These are phyloP conservation scores for Tetrahymena malaccensis DNA, from an alignment of 73 alveolate genomes.

Conservation along the genomic window DNA sequence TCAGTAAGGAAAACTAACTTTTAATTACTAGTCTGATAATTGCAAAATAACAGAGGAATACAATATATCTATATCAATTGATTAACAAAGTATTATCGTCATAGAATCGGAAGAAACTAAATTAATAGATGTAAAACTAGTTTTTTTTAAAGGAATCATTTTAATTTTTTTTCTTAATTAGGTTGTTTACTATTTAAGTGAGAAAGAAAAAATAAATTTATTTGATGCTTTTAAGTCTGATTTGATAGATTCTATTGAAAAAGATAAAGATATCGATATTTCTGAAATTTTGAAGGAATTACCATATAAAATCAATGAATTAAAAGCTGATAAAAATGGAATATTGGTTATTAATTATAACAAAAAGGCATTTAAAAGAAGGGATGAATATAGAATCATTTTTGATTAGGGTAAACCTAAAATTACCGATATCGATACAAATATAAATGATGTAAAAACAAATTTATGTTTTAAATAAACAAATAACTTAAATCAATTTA, in stretches of 20 bases:
- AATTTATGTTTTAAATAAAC: no score
- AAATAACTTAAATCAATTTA: no score
- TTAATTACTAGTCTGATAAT: background rate
- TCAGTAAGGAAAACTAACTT: background rate
- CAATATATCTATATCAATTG: background rate
- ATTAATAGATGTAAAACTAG: background rate
- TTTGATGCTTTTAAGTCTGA: background rate
- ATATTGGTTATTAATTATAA: background rate
- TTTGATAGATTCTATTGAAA: background rate
- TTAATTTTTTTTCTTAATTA: no score
- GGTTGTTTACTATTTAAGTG: background rate
- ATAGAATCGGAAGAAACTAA: background rate
- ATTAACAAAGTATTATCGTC: background rate
- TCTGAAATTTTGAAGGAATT: background rate
- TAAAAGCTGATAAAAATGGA: background rate
- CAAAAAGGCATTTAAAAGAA: background rate
- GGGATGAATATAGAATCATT: background rate
- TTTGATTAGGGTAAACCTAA: background rate
- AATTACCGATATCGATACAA: no score
- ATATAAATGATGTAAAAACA: no score
- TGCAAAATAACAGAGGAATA: background rate
- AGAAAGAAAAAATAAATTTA: background rate
- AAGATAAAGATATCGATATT: background rate
- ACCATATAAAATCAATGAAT: background rate
- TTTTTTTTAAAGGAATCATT: no score